These are phyloP conservation scores for Punica granatum DNA, from an alignment of 345 rosid species.

Conservation along the genomic window DNA sequence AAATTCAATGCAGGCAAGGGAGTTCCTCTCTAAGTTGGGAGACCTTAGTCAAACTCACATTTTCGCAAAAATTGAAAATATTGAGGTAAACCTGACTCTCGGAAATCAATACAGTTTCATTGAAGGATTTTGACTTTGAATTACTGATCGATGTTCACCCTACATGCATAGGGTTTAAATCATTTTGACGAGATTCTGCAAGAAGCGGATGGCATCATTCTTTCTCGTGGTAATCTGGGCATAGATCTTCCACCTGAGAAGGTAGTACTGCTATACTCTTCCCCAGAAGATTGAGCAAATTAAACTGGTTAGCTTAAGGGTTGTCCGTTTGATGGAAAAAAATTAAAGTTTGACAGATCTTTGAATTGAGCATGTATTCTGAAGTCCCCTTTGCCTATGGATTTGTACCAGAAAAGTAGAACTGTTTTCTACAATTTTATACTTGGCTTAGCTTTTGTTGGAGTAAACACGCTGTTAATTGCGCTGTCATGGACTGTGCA, in stretches of 20 bases:
- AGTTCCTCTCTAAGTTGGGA: conserved; percentile 65
- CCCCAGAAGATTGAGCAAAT: not conserved
- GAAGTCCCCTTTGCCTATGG: not conserved
- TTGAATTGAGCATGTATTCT: not conserved
- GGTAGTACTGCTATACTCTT: conserved; percentile 29
- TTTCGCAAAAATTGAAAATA: conserved; percentile 90
- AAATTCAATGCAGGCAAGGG: conserved; percentile 58
- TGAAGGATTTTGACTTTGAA: not conserved
- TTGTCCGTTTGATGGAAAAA: not conserved
- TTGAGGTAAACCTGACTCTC: conserved; percentile 54
- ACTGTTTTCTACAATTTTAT: not conserved
- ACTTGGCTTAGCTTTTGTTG: not conserved
- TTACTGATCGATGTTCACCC: not conserved
- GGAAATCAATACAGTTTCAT: not conserved
- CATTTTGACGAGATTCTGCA: conserved; percentile 97
- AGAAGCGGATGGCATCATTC: conserved; percentile 98
- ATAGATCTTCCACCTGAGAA: conserved; percentile 98
- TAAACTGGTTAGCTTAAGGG: not conserved
- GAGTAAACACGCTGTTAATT: not conserved
- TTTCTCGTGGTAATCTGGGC: conserved; percentile 97
- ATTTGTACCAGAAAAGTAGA: not conserved
- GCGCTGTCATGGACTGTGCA: conserved; percentile 19
- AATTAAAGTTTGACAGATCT: not conserved
- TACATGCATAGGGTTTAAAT: conserved; percentile 55
- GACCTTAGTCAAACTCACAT: conserved; percentile 87